These are phyloP conservation scores for Nicotiana noctiflora DNA, from an alignment of 257 asterid species.

Conservation along the genomic window DNA sequence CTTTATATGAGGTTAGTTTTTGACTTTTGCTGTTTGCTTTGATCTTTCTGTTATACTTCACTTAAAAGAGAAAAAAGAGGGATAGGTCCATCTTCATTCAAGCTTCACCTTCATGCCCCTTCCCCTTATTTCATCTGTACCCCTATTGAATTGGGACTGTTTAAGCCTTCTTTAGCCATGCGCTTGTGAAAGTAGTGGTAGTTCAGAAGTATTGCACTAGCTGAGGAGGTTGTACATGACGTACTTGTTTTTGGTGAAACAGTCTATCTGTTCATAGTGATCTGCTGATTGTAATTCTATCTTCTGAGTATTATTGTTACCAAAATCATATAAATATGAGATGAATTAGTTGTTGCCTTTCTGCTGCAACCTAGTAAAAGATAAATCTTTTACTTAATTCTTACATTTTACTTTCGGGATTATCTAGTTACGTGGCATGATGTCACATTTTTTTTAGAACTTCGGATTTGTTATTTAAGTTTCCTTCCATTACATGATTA, in stretches of 20 bases:
- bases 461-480: neutral
- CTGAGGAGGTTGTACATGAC: neutral
- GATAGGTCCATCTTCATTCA: neutral
- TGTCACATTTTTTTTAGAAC: neutral
- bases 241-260: neutral
- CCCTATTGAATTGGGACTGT: neutral
- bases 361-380: neutral
- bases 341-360: neutral
- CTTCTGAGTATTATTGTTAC: neutral
- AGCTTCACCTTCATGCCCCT: neutral
- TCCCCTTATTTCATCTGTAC: neutral
- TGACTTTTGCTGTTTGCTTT: neutral
- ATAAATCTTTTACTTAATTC: neutral
- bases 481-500: neutral
- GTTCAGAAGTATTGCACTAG: neutral
- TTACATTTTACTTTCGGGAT: neutral
- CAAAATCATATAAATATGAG: neutral
- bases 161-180: neutral
- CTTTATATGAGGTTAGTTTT: conserved; percentile 40
- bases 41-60: neutral
- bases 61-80: neutral
- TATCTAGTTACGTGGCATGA: neutral
- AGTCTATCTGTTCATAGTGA: neutral
- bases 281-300: neutral
- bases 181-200: too few relatives aligned